Conservation (phyloP, 2,329 filamentous ascomycete genomes). For the Fusarium fujikuroi region DNA sequence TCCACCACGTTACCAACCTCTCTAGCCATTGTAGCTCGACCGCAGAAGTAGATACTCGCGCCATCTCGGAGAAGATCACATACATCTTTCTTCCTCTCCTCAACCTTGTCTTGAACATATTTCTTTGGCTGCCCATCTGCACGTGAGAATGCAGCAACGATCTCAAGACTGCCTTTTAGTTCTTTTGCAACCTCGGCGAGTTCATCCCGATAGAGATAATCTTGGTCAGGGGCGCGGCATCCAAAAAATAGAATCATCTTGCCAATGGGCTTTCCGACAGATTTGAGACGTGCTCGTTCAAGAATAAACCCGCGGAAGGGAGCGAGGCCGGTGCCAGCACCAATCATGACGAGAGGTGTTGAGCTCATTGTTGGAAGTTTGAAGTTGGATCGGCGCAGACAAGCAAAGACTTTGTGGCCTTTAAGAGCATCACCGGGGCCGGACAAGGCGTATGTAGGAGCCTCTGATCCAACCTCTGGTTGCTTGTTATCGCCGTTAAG, state of each 20-base stretch:
- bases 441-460: constrained; percentile 20
- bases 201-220: constrained; percentile 65
- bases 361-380: constrained; percentile 55
- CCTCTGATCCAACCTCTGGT: neutral
- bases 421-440: constrained; percentile 27
- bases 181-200: constrained; percentile 32
- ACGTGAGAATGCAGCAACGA: constrained; percentile 36
- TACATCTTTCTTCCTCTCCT: constrained; percentile 45
- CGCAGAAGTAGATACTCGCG: constrained; percentile 56
- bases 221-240: constrained; percentile 62
- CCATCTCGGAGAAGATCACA: constrained; percentile 47
- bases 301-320: constrained; percentile 49
- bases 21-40: constrained; percentile 55
- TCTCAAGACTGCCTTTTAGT: constrained; percentile 25
- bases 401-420: constrained; percentile 36
- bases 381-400: constrained; percentile 52
- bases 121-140: constrained; percentile 30
- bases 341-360: constrained; percentile 63
- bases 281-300: constrained; percentile 37
- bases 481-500: constrained; percentile 1
- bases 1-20: constrained; percentile 55
- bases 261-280: constrained; percentile 36
- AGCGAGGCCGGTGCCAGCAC: constrained; percentile 61
- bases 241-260: constrained; percentile 64
- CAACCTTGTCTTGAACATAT: constrained; percentile 54